phyloP scores from a whole-genome alignment of 2,329 filamentous ascomycete genomes.

The Fusarium duplospermum region DNA sequence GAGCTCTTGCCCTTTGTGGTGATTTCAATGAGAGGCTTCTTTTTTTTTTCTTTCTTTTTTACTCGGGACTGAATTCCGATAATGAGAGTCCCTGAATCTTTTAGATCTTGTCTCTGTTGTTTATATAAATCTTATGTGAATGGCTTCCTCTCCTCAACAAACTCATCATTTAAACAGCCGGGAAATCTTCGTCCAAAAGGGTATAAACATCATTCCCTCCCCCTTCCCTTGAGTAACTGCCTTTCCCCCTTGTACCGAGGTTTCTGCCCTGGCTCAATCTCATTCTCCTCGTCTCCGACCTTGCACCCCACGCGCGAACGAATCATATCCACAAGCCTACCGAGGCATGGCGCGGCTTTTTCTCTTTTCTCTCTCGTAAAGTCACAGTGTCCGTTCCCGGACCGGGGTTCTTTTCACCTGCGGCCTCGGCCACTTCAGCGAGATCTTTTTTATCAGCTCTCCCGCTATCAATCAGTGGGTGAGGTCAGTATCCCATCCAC shows the following conservation, averaged over 20 bases:
- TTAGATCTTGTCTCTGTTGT: not conserved
- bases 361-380: not conserved
- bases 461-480: constrained; percentile 13
- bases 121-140: not conserved
- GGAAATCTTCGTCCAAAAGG: not conserved
- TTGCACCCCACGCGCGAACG: constrained; percentile 12
- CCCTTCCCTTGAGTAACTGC: not conserved
- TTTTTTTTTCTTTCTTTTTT: not conserved
- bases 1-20: not conserved
- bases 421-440: constrained; percentile 43
- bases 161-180: not conserved
- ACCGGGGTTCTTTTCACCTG: constrained; percentile 16
- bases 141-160: not conserved
- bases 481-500: not conserved
- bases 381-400: not conserved
- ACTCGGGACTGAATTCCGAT: not conserved
- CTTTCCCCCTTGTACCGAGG: constrained; percentile 1
- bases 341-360: constrained; percentile 35
- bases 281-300: constrained; percentile 5
- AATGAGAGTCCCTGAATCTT: not conserved
- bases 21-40: constrained; percentile 1
- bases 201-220: not conserved
- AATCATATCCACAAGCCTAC: constrained; percentile 38
- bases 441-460: constrained; percentile 30
- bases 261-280: not conserved